Evolutionary conservation across 176 grass and related monocot species (phyloP).

Genomic region (Secale cereale): DNA sequence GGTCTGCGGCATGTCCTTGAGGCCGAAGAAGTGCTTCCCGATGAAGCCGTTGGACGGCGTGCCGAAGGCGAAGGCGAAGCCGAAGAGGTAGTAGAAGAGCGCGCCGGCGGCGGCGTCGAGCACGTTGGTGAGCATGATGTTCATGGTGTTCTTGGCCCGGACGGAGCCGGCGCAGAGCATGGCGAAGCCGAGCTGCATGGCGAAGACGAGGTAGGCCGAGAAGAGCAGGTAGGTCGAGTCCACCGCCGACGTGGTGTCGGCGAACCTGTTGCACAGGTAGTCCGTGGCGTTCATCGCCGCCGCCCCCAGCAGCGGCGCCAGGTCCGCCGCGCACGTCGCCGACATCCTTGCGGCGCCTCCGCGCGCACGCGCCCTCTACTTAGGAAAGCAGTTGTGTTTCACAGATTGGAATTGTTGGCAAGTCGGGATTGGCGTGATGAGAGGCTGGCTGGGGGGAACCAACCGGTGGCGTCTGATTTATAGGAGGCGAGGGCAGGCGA

Average conservation of each 20-base stretch:
- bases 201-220: slow-evolving; percentile 93
- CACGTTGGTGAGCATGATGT: slow-evolving; percentile 99
- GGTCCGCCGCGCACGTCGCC: slow-evolving; percentile 61
- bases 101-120: slow-evolving; percentile 82
- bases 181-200: slow-evolving; percentile 96
- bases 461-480: slow-evolving; percentile 30
- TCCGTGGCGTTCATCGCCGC: slow-evolving; percentile 64
- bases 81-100: slow-evolving; percentile 95
- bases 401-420: background rate
- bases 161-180: slow-evolving; percentile 95
- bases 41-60: slow-evolving; percentile 86
- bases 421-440: background rate
- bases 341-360: slow-evolving; percentile 38
- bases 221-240: slow-evolving; percentile 95
- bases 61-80: slow-evolving; percentile 93
- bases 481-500: background rate
- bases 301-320: slow-evolving; percentile 59
- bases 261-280: slow-evolving; percentile 58
- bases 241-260: slow-evolving; percentile 66
- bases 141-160: slow-evolving; percentile 97
- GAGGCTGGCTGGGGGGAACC: background rate
- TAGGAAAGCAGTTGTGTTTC: background rate
- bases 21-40: slow-evolving; percentile 90
- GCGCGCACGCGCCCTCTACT: background rate
- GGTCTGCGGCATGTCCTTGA: slow-evolving; percentile 55